These are phyloP conservation scores for Mortierella sp. DNA, from an alignment of 371 early-diverging fungal genomes.

Conservation along the genomic window DNA sequence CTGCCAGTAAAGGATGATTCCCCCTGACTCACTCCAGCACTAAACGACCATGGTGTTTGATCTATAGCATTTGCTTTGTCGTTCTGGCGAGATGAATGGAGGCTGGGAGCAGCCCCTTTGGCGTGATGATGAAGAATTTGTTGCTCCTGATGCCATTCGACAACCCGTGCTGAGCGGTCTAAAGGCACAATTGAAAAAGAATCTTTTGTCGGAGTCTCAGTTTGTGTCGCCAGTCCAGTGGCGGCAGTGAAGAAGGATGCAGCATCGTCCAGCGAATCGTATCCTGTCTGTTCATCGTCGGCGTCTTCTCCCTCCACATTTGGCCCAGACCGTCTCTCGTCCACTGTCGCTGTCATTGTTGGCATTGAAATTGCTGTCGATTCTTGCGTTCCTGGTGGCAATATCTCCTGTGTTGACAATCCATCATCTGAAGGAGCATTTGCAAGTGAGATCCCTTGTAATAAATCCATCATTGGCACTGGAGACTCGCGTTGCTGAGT, in stretches of 20 bases:
- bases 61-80: constrained; percentile 1
- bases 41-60: constrained; percentile 35
- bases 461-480: constrained; percentile 27
- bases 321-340: constrained; percentile 4
- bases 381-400: constrained; percentile 1
- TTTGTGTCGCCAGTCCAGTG: constrained; percentile 27
- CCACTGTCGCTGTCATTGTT: not conserved
- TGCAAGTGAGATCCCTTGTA: constrained; percentile 28
- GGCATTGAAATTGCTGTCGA: too few relatives aligned
- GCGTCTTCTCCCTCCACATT: constrained; percentile 37
- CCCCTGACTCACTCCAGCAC: constrained; percentile 22
- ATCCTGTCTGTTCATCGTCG: constrained; percentile 51
- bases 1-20: constrained; percentile 14
- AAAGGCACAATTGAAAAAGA: constrained; percentile 32
- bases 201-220: constrained; percentile 39
- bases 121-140: constrained; percentile 44
- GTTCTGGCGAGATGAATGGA: too few relatives aligned
- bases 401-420: constrained; percentile 3
- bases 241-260: constrained; percentile 48
- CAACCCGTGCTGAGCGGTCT: constrained; percentile 45
- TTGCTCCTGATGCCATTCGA: constrained; percentile 52
- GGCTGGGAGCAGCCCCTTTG: constrained; percentile 21
- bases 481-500: constrained; percentile 19
- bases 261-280: constrained; percentile 49
- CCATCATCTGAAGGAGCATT: constrained; percentile 34